Evolutionary conservation across 2,329 filamentous ascomycete genomes (phyloP).

Genomic region (Cytospora paraplurivora): DNA sequence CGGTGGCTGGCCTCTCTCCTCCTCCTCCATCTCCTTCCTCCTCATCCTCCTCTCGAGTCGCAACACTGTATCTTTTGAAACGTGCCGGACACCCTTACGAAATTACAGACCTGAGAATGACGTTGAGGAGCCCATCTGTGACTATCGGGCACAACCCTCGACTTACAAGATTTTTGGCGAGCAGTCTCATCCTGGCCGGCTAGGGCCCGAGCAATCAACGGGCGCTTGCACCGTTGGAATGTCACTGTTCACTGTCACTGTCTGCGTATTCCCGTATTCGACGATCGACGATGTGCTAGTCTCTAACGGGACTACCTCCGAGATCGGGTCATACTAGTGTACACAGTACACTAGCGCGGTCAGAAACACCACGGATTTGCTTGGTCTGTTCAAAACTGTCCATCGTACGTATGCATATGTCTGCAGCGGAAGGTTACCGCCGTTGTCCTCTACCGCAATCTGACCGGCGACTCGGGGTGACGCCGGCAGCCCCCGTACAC

Average conservation of each 20-base stretch:
- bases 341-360: background rate
- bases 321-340: slow-evolving; percentile 5
- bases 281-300: background rate
- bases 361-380: background rate
- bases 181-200: background rate
- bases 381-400: background rate
- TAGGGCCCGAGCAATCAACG: background rate
- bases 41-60: no score
- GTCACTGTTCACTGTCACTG: background rate
- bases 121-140: no score
- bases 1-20: slow-evolving; percentile 11
- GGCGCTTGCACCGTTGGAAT: background rate
- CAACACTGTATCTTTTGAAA: background rate
- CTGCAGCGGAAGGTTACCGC: no score
- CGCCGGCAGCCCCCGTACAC: no score
- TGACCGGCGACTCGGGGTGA: no score
- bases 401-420: background rate
- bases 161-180: no score
- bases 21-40: background rate
- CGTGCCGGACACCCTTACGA: background rate
- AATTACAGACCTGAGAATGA: no score
- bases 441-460: no score
- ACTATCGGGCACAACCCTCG: no score
- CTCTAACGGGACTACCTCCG: background rate
- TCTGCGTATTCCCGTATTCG: background rate